phyloP scores from a whole-genome alignment of 352 stramenopile genomes.

The Phytophthora ramorum region DNA sequence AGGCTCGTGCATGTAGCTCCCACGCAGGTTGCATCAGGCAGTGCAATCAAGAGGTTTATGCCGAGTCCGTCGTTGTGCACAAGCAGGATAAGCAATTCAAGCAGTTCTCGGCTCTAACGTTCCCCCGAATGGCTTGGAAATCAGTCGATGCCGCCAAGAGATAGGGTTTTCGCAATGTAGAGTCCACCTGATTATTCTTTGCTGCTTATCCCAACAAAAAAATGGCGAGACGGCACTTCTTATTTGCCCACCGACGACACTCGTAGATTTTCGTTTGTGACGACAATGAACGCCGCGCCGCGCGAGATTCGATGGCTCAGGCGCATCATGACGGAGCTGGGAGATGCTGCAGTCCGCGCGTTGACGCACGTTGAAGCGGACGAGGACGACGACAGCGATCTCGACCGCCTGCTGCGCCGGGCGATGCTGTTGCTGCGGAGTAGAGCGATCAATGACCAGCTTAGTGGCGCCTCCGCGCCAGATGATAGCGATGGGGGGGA shows the following conservation, averaged over 20 bases:
- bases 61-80: no score
- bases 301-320: conserved; percentile 23
- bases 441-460: neutral
- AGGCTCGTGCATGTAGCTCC: no score
- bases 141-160: no score
- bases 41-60: no score
- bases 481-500: neutral
- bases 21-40: no score
- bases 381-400: conserved; percentile 15
- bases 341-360: neutral
- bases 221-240: neutral
- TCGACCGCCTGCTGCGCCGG: conserved; percentile 9
- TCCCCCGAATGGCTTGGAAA: no score
- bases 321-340: conserved; percentile 16
- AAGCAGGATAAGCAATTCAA: no score
- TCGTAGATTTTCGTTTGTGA: neutral
- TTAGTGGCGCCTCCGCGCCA: neutral
- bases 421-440: conserved; percentile 7
- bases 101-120: no score
- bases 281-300: neutral
- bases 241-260: neutral
- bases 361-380: neutral
- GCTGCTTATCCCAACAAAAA: neutral
- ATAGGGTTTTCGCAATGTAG: no score
- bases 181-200: no score